A percentile compares a stretch with the other conserved stretches of the same genome.
These are phyloP conservation scores for Ganoderma multipileum DNA, from an alignment of 1,284 basidiomycete genomes.

Conservation along the genomic window DNA sequence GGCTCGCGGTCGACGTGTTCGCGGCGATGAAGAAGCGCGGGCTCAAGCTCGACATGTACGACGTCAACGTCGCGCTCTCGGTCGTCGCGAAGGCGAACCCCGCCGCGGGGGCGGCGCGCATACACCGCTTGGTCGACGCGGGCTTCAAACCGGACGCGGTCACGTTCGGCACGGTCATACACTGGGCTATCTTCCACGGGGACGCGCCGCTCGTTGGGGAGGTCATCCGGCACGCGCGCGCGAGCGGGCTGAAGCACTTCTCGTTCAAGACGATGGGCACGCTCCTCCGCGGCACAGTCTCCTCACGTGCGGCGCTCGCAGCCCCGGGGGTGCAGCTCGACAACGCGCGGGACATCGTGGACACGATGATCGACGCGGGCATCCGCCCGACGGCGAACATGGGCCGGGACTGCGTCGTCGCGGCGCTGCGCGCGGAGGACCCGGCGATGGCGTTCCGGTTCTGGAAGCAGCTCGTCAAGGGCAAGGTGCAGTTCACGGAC, in stretches of 20 bases:
- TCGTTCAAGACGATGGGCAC: slow-evolving; percentile 55
- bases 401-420: slow-evolving; percentile 58
- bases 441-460: slow-evolving; percentile 62
- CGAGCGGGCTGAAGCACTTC: slow-evolving; percentile 43
- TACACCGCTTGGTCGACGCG: slow-evolving; percentile 53
- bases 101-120: slow-evolving; percentile 49
- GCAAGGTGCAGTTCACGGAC: slow-evolving; percentile 58
- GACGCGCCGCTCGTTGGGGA: slow-evolving; percentile 52
- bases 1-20: slow-evolving; percentile 56
- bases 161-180: slow-evolving; percentile 66
- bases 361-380: slow-evolving; percentile 43
- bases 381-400: slow-evolving; percentile 50
- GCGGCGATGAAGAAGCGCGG: slow-evolving; percentile 51
- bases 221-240: slow-evolving; percentile 48
- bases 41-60: slow-evolving; percentile 64
- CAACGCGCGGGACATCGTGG: slow-evolving; percentile 52
- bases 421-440: slow-evolving; percentile 55
- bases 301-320: slow-evolving; percentile 31
- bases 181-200: slow-evolving; percentile 54
- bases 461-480: slow-evolving; percentile 58
- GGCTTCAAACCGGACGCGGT: slow-evolving; percentile 59
- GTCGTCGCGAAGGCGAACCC: slow-evolving; percentile 60
- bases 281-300: slow-evolving; percentile 54
- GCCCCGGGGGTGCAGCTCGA: slow-evolving; percentile 45
- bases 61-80: slow-evolving; percentile 67